phyloP scores from a whole-genome alignment of 2,329 filamentous ascomycete species.

The Dactylonectria estremocensis region DNA sequence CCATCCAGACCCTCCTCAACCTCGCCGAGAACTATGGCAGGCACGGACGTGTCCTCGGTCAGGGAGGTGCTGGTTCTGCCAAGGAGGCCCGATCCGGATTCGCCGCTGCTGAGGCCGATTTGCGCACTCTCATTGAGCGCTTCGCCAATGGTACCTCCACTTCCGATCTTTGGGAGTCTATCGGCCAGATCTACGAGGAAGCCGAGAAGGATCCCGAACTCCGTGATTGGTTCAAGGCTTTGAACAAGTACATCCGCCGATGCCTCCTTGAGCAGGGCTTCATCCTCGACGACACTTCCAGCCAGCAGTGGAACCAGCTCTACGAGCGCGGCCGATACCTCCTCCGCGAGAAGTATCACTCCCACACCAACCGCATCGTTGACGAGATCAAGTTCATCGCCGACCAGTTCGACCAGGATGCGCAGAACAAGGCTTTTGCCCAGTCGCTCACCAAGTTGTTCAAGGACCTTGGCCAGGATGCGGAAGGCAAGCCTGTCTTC shows the following conservation, averaged over 20 bases:
- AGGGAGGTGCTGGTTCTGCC: constrained; percentile 77
- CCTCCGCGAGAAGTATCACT: constrained; percentile 88
- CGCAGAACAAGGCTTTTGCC: constrained; percentile 87
- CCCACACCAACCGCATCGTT: constrained; percentile 87
- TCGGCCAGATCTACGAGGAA: constrained; percentile 88
- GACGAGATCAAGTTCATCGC: constrained; percentile 93
- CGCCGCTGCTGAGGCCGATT: constrained; percentile 81
- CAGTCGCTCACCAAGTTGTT: constrained; percentile 87
- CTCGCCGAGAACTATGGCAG: constrained; percentile 88
- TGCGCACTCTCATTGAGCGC: constrained; percentile 88
- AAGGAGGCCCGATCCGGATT: constrained; percentile 81
- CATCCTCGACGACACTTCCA: constrained; percentile 86
- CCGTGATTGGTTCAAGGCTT: constrained; percentile 87
- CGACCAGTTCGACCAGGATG: constrained; percentile 90
- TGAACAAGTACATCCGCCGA: constrained; percentile 84
- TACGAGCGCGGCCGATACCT: constrained; percentile 90
- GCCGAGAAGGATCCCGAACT: constrained; percentile 90
- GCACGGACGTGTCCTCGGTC: constrained; percentile 77
- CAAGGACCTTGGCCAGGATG: constrained; percentile 87
- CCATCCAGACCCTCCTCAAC: constrained; percentile 88
- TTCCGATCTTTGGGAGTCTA: constrained; percentile 87
- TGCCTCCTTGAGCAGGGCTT: constrained; percentile 92
- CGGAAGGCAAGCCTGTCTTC: constrained; percentile 87
- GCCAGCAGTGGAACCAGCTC: constrained; percentile 84
- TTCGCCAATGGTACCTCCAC: constrained; percentile 96